phyloP scores from a whole-genome alignment of 108 stramenopile species.

The Aurantiochytrium sp. region DNA sequence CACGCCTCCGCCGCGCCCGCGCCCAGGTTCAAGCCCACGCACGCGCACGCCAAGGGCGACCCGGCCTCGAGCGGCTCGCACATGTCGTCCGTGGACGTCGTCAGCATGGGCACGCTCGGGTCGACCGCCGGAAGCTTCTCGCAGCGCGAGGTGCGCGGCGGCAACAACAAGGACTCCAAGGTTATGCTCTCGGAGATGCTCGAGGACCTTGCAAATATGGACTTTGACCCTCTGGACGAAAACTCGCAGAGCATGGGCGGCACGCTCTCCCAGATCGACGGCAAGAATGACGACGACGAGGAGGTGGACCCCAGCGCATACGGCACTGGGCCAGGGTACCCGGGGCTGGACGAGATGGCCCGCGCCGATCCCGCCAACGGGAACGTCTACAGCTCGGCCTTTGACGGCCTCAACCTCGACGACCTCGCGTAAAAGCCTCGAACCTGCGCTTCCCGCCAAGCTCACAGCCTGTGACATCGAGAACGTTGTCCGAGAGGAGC shows the following conservation, averaged over 20 bases:
- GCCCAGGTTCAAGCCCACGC: neutral
- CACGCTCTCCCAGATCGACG: neutral
- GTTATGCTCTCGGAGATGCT: slow-evolving; percentile 16
- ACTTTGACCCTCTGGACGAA: neutral
- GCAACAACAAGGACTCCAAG: slow-evolving; percentile 18
- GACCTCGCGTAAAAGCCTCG: neutral
- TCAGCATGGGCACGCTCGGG: neutral
- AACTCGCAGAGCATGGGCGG: neutral
- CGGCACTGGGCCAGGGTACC: neutral
- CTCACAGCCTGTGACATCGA: no score
- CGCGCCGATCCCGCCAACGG: neutral
- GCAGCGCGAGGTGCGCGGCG: neutral
- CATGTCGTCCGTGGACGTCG: neutral
- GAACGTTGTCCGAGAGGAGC: neutral
- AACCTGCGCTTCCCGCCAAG: neutral
- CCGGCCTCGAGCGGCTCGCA: neutral
- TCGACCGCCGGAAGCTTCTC: neutral
- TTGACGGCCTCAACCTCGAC: slow-evolving; percentile 20
- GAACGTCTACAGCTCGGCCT: neutral
- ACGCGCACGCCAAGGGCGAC: neutral
- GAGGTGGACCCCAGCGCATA: neutral
- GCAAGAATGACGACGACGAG: neutral
- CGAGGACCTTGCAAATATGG: slow-evolving; percentile 17
- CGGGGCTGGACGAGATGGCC: neutral
- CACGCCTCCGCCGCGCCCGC: neutral